Conservation (phyloP, 495 filamentous ascomycete species). For the Xylaria nigripes region DNA sequence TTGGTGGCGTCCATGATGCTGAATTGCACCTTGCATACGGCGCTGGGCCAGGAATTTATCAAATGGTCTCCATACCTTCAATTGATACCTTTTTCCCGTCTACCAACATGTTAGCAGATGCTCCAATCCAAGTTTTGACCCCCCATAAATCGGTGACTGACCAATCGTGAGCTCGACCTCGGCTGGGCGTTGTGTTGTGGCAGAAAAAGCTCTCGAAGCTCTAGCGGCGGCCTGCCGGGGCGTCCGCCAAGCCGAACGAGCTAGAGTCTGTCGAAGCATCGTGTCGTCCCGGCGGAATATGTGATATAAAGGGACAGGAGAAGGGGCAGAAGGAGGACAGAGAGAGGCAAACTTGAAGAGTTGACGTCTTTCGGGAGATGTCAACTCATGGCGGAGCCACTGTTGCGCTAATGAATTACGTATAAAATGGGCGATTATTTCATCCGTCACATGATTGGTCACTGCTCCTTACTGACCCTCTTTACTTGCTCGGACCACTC, state of each 20-base stretch:
- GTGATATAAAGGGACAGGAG: constrained; percentile 19
- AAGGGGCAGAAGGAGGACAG: constrained; percentile 18
- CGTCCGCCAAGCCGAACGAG: constrained; percentile 77
- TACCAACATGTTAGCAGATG: constrained; percentile 36
- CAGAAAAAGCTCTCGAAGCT: constrained; percentile 64
- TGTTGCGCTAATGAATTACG: constrained; percentile 17
- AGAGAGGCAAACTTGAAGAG: constrained; percentile 19
- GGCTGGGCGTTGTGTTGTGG: constrained; percentile 60
- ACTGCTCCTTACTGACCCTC: constrained; percentile 12
- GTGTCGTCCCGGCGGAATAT: constrained; percentile 47
- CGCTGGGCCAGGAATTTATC: background rate
- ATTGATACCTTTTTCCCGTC: constrained; percentile 94
- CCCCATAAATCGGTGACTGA: constrained; percentile 36
- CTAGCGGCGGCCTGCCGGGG: constrained; percentile 54
- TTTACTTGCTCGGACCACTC: background rate
- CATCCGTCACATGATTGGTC: constrained; percentile 25
- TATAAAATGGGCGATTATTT: constrained; percentile 29
- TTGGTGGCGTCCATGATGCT: constrained; percentile 7
- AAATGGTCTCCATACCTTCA: constrained; percentile 56
- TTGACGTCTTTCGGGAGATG: constrained; percentile 25
- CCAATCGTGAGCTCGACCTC: constrained; percentile 95
- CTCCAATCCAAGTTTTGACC: constrained; percentile 8
- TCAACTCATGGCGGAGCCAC: background rate
- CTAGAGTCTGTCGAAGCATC: constrained; percentile 83
- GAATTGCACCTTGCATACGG: background rate